Evolutionary conservation across 2,329 filamentous ascomycete species (phyloP).

Genomic region (Thielaviopsis euricoi): DNA sequence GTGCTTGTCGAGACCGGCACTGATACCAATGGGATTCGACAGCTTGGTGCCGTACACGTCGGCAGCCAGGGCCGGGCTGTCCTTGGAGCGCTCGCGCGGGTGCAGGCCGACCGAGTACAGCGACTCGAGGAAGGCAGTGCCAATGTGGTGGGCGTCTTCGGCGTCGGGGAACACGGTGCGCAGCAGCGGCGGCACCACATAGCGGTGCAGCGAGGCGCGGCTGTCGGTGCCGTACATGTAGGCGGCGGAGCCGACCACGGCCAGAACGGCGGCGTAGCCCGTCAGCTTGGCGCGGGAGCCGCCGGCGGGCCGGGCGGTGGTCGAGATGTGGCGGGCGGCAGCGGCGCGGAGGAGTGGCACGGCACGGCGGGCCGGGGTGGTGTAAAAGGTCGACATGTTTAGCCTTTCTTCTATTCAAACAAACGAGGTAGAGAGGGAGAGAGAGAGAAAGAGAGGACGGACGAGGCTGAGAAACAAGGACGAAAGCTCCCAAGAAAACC

Average conservation of each 20-base stretch:
- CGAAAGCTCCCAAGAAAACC: background rate
- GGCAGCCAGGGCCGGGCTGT: constrained; percentile 23
- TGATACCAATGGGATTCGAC: constrained; percentile 80
- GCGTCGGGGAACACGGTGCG: constrained; percentile 55
- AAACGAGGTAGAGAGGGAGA: constrained; percentile 12
- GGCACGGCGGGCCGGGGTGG: constrained; percentile 11
- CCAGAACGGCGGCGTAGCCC: constrained; percentile 25
- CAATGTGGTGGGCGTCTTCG: constrained; percentile 81
- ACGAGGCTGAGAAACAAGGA: background rate
- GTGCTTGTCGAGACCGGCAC: constrained; percentile 91
- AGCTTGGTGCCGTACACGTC: constrained; percentile 62
- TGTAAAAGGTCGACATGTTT: background rate
- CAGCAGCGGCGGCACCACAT: constrained; percentile 47
- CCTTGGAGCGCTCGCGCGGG: constrained; percentile 53
- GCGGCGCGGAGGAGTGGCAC: constrained; percentile 7
- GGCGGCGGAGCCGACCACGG: constrained; percentile 26
- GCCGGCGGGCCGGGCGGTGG: constrained; percentile 16
- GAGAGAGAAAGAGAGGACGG: background rate
- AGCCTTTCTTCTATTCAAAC: background rate
- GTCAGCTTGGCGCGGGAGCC: constrained; percentile 21
- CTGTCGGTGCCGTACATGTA: constrained; percentile 64
- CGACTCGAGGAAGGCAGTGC: constrained; percentile 52
- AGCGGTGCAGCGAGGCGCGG: constrained; percentile 52
- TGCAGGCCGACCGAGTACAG: constrained; percentile 62
- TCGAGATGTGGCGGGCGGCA: constrained; percentile 20